phyloP scores from a whole-genome alignment of 176 grass and related monocot species.

The Carex myosuroides region DNA sequence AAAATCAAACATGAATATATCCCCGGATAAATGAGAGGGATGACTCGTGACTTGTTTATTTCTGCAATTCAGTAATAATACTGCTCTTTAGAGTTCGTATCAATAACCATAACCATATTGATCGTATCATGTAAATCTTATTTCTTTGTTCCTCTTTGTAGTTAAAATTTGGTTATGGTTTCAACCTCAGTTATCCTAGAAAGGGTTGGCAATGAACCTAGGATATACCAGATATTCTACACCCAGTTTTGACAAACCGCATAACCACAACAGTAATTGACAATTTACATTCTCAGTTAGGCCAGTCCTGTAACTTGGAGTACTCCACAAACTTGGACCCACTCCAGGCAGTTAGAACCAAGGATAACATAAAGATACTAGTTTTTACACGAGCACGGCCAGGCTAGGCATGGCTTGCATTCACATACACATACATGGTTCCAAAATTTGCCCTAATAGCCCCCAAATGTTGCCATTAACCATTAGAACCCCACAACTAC shows the following conservation, averaged over 20 bases:
- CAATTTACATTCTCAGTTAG: neutral
- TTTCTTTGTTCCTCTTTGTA: neutral
- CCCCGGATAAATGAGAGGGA: neutral
- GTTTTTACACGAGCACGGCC: neutral
- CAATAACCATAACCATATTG: neutral
- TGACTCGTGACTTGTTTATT: neutral
- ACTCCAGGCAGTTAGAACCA: neutral
- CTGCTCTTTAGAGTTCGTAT: too few species aligned
- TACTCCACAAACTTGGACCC: neutral
- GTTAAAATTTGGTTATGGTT: neutral
- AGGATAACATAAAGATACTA: neutral
- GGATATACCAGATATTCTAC: neutral
- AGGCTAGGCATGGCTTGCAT: neutral
- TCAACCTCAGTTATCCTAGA: neutral
- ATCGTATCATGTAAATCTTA: neutral
- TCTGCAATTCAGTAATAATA: too few species aligned
- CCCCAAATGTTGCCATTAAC: neutral
- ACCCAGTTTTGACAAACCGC: neutral
- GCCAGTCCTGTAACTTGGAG: neutral
- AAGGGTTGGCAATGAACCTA: neutral
- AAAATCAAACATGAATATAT: neutral
- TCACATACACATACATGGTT: neutral
- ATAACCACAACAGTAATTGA: neutral
- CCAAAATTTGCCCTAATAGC: slow-evolving; percentile 9
- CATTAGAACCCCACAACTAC: neutral